phyloP scores from a whole-genome alignment of 371 early-diverging fungal species.

The Zopfochytrium polystomum region DNA sequence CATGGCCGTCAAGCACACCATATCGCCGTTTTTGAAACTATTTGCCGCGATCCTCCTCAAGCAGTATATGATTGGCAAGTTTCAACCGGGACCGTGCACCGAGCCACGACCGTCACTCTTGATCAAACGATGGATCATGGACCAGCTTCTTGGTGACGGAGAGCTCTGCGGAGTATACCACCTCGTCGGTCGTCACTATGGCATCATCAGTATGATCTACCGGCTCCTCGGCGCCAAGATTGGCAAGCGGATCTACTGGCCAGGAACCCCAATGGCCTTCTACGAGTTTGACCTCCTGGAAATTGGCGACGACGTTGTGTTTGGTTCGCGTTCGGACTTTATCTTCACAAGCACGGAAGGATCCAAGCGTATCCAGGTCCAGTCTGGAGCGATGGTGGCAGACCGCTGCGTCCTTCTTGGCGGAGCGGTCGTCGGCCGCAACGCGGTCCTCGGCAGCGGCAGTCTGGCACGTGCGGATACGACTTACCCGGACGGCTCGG shows the following conservation, averaged over 20 bases:
- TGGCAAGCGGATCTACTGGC: no score
- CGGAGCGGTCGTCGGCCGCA: no score
- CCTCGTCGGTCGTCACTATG: no score
- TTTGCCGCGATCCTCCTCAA: conserved; percentile 23
- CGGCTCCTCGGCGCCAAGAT: conserved; percentile 32
- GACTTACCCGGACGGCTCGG: no score
- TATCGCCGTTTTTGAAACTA: no score
- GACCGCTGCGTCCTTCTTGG: conserved; percentile 36
- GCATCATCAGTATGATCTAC: conserved; percentile 24
- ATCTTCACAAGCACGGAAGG: conserved; percentile 22
- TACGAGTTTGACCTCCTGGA: conserved; percentile 33
- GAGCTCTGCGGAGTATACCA: no score
- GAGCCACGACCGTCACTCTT: conserved; percentile 4
- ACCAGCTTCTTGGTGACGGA: no score
- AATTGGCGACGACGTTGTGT: conserved; percentile 37
- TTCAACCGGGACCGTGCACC: conserved; percentile 11
- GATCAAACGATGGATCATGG: no score
- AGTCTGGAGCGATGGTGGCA: conserved; percentile 35
- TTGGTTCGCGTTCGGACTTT: conserved; percentile 30
- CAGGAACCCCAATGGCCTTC: no score
- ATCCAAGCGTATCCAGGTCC: conserved; percentile 20
- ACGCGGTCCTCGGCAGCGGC: no score
- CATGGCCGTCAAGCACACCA: no score
- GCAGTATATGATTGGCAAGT: conserved; percentile 20
- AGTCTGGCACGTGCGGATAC: no score